phyloP scores from a whole-genome alignment of 78 protist species.

The Dictyostelium capitatum region DNA sequence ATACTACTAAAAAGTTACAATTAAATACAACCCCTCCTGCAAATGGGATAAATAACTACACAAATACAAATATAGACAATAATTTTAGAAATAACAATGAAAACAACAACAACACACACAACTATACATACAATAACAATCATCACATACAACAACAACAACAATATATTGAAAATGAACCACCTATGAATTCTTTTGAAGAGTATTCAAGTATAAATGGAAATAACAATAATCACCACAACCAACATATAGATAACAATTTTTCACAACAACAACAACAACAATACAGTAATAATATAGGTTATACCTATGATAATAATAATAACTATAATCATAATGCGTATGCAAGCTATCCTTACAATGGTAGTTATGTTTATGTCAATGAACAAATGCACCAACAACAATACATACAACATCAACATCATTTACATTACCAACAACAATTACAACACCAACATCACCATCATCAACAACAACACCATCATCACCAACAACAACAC shows the following conservation, averaged over 20 bases:
- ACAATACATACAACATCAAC: background rate
- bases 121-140: background rate
- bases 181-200: conserved; percentile 11
- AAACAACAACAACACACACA: background rate
- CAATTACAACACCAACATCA: background rate
- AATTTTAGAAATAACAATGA: background rate
- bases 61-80: background rate
- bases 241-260: background rate
- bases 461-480: background rate
- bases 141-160: background rate
- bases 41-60: background rate
- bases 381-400: background rate
- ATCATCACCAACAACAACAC: background rate
- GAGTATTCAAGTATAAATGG: background rate
- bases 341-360: too few relatives aligned
- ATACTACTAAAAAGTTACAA: background rate
- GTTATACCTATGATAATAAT: background rate
- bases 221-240: background rate
- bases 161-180: background rate
- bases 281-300: background rate
- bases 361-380: too few relatives aligned
- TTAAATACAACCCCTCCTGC: background rate
- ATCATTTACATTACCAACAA: background rate
- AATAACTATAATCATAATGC: background rate
- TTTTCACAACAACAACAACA: background rate